phyloP scores from a whole-genome alignment of 768 basidiomycete species.

The Hebeloma cylindrosporum region DNA sequence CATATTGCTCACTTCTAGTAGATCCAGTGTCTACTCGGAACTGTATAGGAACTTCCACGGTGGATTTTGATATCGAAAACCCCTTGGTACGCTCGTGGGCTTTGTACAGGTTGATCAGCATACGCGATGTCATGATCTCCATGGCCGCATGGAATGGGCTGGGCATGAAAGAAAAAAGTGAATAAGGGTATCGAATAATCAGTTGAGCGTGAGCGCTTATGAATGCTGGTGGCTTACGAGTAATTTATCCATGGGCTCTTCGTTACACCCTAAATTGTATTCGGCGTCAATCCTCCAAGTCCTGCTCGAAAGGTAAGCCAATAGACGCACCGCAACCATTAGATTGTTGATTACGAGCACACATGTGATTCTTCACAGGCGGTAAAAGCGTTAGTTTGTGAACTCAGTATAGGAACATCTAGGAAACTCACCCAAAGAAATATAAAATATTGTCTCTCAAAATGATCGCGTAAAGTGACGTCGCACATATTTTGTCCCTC shows the following conservation, averaged over 20 bases:
- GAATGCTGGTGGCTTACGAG: constrained; percentile 1
- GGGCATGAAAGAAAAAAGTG: too few species aligned
- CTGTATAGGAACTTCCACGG: too few species aligned
- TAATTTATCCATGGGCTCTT: constrained; percentile 47
- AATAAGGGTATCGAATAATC: background rate
- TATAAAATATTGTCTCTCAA: constrained; percentile 43
- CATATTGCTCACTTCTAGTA: too few species aligned
- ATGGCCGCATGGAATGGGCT: constrained; percentile 13
- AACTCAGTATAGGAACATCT: background rate
- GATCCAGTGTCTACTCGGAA: too few species aligned
- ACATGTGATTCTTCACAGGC: constrained; percentile 32
- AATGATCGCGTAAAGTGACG: constrained; percentile 34
- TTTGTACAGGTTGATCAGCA: constrained; percentile 13
- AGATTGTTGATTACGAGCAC: constrained; percentile 45
- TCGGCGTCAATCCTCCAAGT: constrained; percentile 12
- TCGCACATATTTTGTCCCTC: constrained; percentile 18
- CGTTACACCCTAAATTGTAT: constrained; percentile 34
- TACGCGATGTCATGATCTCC: constrained; percentile 12
- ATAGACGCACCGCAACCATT: constrained; percentile 35
- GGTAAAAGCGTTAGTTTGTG: background rate
- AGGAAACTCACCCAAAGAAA: constrained; percentile 37
- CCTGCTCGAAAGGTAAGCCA: background rate
- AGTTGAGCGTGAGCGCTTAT: background rate
- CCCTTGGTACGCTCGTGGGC: too few species aligned
- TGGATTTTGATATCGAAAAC: too few species aligned